phyloP scores from a whole-genome alignment of 495 filamentous ascomycete genomes.

The Cryomyces antarcticus region DNA sequence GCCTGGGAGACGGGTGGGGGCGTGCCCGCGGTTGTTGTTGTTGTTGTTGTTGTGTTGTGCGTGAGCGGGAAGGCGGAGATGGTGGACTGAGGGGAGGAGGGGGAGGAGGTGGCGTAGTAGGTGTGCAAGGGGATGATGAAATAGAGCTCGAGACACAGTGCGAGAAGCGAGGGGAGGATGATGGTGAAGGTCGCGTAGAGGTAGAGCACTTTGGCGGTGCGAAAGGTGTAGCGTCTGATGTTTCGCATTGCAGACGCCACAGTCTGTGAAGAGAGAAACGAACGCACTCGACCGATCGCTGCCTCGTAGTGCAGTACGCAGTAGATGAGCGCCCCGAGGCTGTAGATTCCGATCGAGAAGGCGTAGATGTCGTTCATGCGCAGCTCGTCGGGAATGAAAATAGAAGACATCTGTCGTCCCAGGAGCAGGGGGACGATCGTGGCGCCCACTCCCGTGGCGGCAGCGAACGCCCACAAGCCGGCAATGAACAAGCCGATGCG shows the following conservation, averaged over 20 bases:
- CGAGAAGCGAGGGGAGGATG: slow-evolving; percentile 65
- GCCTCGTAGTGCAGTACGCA: slow-evolving; percentile 11
- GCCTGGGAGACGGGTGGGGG: not conserved
- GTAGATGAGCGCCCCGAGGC: slow-evolving; percentile 46
- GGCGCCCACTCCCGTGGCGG: slow-evolving; percentile 68
- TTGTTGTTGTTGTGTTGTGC: not conserved
- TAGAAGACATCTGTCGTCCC: slow-evolving; percentile 54
- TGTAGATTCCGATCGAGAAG: slow-evolving; percentile 70
- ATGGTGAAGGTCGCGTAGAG: slow-evolving; percentile 49
- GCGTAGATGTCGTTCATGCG: slow-evolving; percentile 91
- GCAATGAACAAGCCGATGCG: slow-evolving; percentile 73
- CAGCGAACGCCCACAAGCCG: slow-evolving; percentile 84
- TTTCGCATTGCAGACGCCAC: not conserved
- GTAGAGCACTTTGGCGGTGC: slow-evolving; percentile 36
- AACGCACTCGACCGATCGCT: not conserved
- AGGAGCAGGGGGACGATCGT: slow-evolving; percentile 73
- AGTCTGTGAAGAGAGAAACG: not conserved
- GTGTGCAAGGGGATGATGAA: slow-evolving; percentile 76
- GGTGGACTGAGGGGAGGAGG: not conserved
- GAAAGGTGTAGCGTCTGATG: not conserved
- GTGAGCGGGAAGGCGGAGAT: not conserved
- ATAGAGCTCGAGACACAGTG: slow-evolving; percentile 71
- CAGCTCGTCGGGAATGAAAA: slow-evolving; percentile 41
- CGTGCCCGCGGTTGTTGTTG: not conserved
- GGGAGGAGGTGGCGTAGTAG: slow-evolving; percentile 25